Evolutionary conservation across 163 green algal genomes (phyloP).

Genomic region (Scenedesmus sp.): DNA sequence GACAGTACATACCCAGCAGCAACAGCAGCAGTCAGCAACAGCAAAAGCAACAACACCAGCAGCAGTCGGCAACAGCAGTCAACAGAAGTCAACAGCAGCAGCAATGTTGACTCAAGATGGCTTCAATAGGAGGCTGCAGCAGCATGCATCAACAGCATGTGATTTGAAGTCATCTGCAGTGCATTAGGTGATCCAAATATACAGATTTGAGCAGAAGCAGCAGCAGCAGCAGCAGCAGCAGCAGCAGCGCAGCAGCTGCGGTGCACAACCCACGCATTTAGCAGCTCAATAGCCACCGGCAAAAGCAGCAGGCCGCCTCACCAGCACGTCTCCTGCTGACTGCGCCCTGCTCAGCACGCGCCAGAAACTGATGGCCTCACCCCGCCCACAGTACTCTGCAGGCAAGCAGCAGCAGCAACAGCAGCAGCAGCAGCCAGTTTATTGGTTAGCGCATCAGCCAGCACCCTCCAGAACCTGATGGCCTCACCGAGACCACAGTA

Average conservation of each 20-base stretch:
- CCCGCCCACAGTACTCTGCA: constrained; percentile 3
- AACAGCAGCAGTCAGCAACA: constrained; percentile 51
- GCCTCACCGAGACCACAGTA: background rate
- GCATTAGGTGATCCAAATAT: background rate
- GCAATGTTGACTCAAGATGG: too few species aligned
- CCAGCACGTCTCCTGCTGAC: constrained; percentile 50
- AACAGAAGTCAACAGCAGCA: too few species aligned
- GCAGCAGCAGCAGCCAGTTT: background rate
- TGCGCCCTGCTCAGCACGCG: constrained; percentile 56
- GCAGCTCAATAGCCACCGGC: too few species aligned
- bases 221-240: background rate
- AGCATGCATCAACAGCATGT: background rate
- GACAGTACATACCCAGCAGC: background rate
- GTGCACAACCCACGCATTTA: too few species aligned
- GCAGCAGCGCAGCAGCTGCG: background rate
- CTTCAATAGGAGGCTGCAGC: too few species aligned
- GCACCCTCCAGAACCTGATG: background rate
- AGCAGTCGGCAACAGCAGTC: too few species aligned
- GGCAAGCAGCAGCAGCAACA: background rate
- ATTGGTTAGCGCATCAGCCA: background rate
- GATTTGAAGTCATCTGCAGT: too few species aligned
- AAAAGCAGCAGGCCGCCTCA: constrained; percentile 64
- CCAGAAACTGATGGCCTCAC: constrained; percentile 68
- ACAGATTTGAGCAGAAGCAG: background rate
- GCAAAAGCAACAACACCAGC: constrained; percentile 52